Base-by-base conservation (phyloP, 192 early-diverging fungal species). In the Neocallimastix lanati region DNA sequence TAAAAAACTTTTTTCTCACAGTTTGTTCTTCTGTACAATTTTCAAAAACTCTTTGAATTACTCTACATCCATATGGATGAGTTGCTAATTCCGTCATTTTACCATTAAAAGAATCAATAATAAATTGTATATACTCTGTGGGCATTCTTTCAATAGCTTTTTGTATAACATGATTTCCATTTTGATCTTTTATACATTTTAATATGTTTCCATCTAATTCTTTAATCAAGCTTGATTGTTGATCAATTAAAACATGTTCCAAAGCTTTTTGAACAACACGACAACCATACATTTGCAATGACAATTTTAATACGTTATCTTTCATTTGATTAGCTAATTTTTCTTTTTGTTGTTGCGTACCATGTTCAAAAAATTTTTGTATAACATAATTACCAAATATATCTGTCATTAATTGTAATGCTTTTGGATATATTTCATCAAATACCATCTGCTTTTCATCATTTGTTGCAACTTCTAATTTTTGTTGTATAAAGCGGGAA, bases 311-410 rank as follows among this genome's bases (percentile, higher is more conserved):
- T 7, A 99, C 94, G 83, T 99, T 95, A 29, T 93, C 93, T 81
- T 97, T 93, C 96, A 99, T 99, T 84, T 96, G 93, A 81, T 91
- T 91, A 6, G 96, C 95, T 78, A 99, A 88, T 33, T 93, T 87
- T 29, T 94, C 91, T 89, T 97, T 98, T 82, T 99, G 97, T 27
- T 67, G 50, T 67, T 18, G 50, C 77, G n/a, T 29, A 79, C 95
- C 97, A 83, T 99, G 94, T 86, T 99, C 97, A 88, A 99, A 99
- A 84, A 99, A 96, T 87, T 98, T 99, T 87, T 99, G 97, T 77
- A 99, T 93, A 78, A 99, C 97, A 82, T 99, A 99, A 89, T 99
- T 99, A 76, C 97, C 97, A 93, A 99, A 99, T 0, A 99, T 96
- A 81, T 99, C 97, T 12, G 95, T 97, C 96, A 97, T 99, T 78